phyloP scores from a whole-genome alignment of 176 grass and related monocot species.

The Cocos nucifera region DNA sequence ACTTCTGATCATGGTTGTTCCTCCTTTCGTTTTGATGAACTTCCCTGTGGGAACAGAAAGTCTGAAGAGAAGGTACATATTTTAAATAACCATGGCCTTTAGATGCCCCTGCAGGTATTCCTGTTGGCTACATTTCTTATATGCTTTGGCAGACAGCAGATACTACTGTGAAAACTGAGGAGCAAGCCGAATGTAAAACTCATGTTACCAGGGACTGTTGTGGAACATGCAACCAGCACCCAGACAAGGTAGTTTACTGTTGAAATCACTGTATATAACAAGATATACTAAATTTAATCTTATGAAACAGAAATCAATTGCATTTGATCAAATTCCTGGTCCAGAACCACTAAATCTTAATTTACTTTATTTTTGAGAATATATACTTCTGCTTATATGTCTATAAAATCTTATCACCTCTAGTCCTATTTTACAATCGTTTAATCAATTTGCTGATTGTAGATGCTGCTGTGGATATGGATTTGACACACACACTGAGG shows the following conservation, averaged over 20 bases:
- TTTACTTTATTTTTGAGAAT: too few species aligned
- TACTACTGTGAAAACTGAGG: slow-evolving; percentile 31
- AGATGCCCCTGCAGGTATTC: slow-evolving; percentile 16
- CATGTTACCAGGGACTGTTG: slow-evolving; percentile 33
- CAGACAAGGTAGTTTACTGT: slow-evolving; percentile 8
- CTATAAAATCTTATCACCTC: too few species aligned
- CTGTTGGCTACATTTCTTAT: slow-evolving; percentile 34
- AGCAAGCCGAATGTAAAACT: slow-evolving; percentile 25
- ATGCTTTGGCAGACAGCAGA: slow-evolving; percentile 38
- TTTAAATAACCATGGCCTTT: slow-evolving; percentile 16
- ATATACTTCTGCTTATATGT: too few species aligned
- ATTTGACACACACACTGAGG: too few species aligned
- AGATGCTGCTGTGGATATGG: too few species aligned
- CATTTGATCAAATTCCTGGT: too few species aligned
- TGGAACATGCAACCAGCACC: slow-evolving; percentile 26
- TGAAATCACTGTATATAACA: too few species aligned
- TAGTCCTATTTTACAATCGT: too few species aligned
- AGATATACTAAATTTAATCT: too few species aligned
- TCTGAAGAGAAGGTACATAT: slow-evolving; percentile 58
- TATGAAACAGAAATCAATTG: too few species aligned
- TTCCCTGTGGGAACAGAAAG: slow-evolving; percentile 28
- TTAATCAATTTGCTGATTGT: too few species aligned
- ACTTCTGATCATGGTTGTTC: slow-evolving; percentile 48
- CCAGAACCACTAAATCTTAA: too few species aligned
- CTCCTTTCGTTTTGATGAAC: slow-evolving; percentile 36